Evolutionary conservation across 192 early-diverging fungal genomes (phyloP).

Genomic region (Jimgerdemannia flammicorona): DNA sequence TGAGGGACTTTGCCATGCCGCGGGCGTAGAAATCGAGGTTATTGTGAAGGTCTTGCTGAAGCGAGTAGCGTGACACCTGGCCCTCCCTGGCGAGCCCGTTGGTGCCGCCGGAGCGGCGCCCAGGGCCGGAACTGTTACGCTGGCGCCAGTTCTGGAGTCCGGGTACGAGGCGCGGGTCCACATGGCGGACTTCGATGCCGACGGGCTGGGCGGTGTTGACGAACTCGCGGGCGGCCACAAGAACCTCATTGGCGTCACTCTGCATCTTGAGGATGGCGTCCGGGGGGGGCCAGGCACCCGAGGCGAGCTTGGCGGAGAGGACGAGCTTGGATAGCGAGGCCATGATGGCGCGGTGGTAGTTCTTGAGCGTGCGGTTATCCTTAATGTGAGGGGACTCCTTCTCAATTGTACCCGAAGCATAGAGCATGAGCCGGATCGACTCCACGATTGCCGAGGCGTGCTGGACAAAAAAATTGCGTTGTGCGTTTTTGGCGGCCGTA

Average conservation of each 20-base stretch:
- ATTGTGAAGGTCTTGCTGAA: conserved; percentile 17
- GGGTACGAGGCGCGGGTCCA: conserved; percentile 37
- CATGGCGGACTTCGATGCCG: conserved; percentile 27
- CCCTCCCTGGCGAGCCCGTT: not conserved
- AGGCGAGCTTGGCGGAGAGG: conserved; percentile 75
- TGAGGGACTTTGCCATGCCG: conserved; percentile 23
- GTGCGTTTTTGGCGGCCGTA: conserved; percentile 38
- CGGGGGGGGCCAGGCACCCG: conserved; percentile 79
- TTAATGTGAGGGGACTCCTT: conserved; percentile 65
- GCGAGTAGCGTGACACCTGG: conserved; percentile 11
- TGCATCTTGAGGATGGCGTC: conserved; percentile 75
- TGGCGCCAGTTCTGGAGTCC: conserved; percentile 1
- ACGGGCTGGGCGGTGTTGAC: conserved; percentile 43
- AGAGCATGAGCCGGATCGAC: conserved; percentile 81
- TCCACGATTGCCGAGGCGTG: conserved; percentile 63
- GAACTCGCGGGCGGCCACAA: conserved; percentile 73
- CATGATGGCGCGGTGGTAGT: conserved; percentile 75
- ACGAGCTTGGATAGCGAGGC: conserved; percentile 79
- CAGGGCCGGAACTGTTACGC: not conserved
- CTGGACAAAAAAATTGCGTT: conserved; percentile 52
- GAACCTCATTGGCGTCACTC: conserved; percentile 70
- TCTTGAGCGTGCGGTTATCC: conserved; percentile 59
- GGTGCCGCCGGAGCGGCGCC: not conserved
- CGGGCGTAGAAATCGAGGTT: conserved; percentile 16
- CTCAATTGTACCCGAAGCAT: conserved; percentile 68